Evolutionary conservation across 352 stramenopile species (phyloP).

Genomic region (Globisporangium camurandrum): DNA sequence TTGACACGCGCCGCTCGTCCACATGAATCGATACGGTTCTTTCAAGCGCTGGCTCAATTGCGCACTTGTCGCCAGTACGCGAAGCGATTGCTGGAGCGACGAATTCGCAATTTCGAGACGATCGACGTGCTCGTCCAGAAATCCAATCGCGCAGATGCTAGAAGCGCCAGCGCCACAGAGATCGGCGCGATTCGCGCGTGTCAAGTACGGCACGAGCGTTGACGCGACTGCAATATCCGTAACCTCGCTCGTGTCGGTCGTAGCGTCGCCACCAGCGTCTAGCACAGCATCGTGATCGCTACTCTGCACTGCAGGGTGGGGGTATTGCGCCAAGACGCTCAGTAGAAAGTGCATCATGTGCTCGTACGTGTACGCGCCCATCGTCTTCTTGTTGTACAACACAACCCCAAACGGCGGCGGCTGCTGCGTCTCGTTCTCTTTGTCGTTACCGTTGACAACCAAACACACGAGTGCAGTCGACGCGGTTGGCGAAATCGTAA

Average conservation of each 20-base stretch:
- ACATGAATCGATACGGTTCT: constrained; percentile 70
- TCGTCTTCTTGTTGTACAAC: constrained; percentile 59
- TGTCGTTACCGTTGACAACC: constrained; percentile 27
- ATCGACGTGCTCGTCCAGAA: constrained; percentile 57
- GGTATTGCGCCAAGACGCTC: constrained; percentile 54
- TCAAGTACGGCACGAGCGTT: constrained; percentile 38
- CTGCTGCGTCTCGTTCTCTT: constrained; percentile 16
- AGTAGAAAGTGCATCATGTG: constrained; percentile 66
- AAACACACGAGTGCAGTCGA: constrained; percentile 34
- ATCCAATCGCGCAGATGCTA: constrained; percentile 73
- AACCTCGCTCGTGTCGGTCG: neutral
- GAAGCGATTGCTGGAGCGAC: constrained; percentile 28
- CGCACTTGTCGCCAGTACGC: constrained; percentile 35
- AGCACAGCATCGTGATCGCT: no score
- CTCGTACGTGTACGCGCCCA: constrained; percentile 52
- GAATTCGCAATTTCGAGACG: constrained; percentile 34
- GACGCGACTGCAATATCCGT: constrained; percentile 12
- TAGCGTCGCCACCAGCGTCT: constrained; percentile 15
- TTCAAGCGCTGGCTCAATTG: constrained; percentile 34
- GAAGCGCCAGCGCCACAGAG: constrained; percentile 40
- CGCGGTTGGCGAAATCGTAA: constrained; percentile 30
- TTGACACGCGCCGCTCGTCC: constrained; percentile 71
- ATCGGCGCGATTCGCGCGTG: constrained; percentile 35
- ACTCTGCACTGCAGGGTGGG: no score
- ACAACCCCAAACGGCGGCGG: constrained; percentile 48